Conservation (phyloP, 2,329 filamentous ascomycete species). For the Aphanoascus verrucosus region DNA sequence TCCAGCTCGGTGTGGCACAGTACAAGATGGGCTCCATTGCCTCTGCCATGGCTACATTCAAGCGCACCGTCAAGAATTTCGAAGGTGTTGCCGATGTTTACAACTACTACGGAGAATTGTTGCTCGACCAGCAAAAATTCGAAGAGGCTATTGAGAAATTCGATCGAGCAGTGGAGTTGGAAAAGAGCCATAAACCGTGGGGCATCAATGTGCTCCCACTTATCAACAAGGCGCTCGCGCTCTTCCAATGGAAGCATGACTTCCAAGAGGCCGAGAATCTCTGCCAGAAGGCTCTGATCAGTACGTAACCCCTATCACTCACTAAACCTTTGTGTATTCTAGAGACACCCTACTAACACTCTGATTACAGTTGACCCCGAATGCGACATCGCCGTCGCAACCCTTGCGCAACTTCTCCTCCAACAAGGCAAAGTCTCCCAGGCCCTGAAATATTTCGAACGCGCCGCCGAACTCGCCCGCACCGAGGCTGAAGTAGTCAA, state of each 20-base stretch:
- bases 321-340: not conserved
- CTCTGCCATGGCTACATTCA: slow-evolving; percentile 96
- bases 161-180: slow-evolving; percentile 96
- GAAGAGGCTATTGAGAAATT: slow-evolving; percentile 95
- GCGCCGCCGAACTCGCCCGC: slow-evolving; percentile 82
- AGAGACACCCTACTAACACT: slow-evolving; percentile 27
- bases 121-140: slow-evolving; percentile 94
- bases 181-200: slow-evolving; percentile 85
- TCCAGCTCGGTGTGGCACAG: slow-evolving; percentile 96
- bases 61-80: slow-evolving; percentile 96
- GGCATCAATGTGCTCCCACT: slow-evolving; percentile 95
- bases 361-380: slow-evolving; percentile 71
- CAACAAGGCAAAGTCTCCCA: slow-evolving; percentile 97
- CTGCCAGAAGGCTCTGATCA: slow-evolving; percentile 93
- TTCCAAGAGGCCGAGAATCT: slow-evolving; percentile 90
- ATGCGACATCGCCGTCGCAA: slow-evolving; percentile 96
- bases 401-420: slow-evolving; percentile 92
- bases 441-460: slow-evolving; percentile 92
- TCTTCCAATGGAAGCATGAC: slow-evolving; percentile 98
- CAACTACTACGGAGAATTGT: slow-evolving; percentile 97
- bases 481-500: slow-evolving; percentile 96
- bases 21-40: slow-evolving; percentile 99
- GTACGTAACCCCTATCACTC: slow-evolving; percentile 48
- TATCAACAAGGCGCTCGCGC: slow-evolving; percentile 94
- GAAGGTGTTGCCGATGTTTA: slow-evolving; percentile 93